Evolutionary conservation across 2,329 filamentous ascomycete species (phyloP), one percentile per base, ranked within the genome.

Genomic region (Exophiala mesophila): DNA sequence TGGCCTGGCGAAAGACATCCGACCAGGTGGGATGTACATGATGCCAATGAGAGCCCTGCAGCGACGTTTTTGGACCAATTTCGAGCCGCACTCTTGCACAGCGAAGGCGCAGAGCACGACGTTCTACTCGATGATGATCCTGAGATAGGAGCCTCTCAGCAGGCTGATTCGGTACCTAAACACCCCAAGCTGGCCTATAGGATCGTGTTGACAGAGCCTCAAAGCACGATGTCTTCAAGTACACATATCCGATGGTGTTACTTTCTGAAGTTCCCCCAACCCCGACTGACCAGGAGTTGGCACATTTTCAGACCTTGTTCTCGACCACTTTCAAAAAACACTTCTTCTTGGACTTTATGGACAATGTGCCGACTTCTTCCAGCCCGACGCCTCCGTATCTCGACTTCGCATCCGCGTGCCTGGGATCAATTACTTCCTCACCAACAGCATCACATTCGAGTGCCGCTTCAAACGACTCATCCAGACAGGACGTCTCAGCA

Each of bases 211-310:
- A n/a, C n/a, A n/a, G n/a, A n/a, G n/a, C n/a, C n/a, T n/a, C n/a
- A 28, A 8, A 28, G 24, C 24, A 28, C 8, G n/a, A 28, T 28
- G 24, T n/a, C 24, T 28, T 28, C 24, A 28, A 31, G 19, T 47
- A 47, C 18, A 47, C 44, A 6, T 47, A 47, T 39, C 44, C 44
- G 10, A 39, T 47, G 39, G 35, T 33, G 4, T 30, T 47, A 17
- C 23, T 47, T 20, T 42, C 39, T n/a, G 36, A 47, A 20, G 34
- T 43, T 4, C 39, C 44, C 19, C 19, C 23, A 6, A 23, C 32
- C 10, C 39, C 36, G 4, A 10, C 29, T 7, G 29, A 33, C 20
- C 39, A 47, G 4, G 28, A 39, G 21, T 15, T 47, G 6, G 39
- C 19, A 12, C 39, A 24, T 16, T 20, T 43, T 9, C 44, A 47